Conservation (phyloP, 139 green algal genomes). For the Coccomyxa sp. region DNA sequence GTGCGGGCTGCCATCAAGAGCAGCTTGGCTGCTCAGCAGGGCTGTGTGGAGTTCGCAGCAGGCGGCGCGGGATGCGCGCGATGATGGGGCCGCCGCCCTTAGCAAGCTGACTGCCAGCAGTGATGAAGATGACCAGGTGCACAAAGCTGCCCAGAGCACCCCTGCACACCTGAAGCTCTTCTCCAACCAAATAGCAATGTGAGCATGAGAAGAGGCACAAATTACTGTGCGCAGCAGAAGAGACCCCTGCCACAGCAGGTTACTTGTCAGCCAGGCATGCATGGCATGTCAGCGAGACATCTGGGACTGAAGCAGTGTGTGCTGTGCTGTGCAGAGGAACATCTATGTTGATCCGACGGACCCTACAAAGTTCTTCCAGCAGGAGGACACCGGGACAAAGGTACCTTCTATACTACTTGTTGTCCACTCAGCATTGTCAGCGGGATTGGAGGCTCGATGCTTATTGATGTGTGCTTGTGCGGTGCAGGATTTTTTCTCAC, state of each 20-base stretch:
- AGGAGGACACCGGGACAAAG: conserved; percentile 18
- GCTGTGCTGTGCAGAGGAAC: conserved; percentile 4
- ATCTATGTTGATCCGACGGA: conserved; percentile 36
- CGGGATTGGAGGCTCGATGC: not conserved
- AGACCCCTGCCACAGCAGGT: no score
- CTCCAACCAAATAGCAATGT: no score
- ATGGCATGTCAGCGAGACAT: no score
- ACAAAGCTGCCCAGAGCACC: no score
- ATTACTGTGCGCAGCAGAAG: no score
- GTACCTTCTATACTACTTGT: not conserved
- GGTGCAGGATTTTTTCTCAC: conserved; percentile 4
- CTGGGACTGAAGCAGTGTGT: no score
- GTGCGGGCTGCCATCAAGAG: conserved; percentile 27
- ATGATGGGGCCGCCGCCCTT: not conserved
- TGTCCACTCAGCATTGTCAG: not conserved
- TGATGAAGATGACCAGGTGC: no score
- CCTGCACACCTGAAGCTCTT: no score
- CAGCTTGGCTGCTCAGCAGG: conserved; percentile 20
- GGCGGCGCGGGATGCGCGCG: conserved; percentile 12
- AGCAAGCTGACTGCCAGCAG: not conserved
- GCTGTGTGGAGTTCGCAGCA: conserved; percentile 37
- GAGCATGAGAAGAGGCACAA: no score
- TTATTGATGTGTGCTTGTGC: not conserved
- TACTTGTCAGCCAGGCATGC: no score
- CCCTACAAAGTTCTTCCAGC: conserved; percentile 54